A percentile compares a stretch with the other conserved stretches of the same genome.
Conservation (phyloP, 1,284 basidiomycete species). For the Chiua sp. region DNA sequence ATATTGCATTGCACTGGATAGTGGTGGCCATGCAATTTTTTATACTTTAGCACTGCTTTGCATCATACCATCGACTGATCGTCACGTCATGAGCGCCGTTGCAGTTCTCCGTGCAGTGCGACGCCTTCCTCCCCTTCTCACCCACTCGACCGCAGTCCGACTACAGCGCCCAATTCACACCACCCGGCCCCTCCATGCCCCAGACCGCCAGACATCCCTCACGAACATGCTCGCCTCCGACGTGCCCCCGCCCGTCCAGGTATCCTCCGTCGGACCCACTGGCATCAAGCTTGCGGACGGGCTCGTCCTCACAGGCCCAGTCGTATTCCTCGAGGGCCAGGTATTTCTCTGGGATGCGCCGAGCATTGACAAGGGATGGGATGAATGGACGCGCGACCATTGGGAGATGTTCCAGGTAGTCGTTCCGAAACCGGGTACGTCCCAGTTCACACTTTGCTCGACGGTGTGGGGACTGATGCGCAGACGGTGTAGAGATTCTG, state of each 20-base stretch:
- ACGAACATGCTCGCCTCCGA: conserved; percentile 78
- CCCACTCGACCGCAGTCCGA: background rate
- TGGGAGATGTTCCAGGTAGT: conserved; percentile 85
- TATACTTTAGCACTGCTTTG: background rate
- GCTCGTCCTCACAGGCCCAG: conserved; percentile 76
- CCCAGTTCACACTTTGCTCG: background rate
- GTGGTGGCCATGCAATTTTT: background rate
- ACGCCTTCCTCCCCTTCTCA: background rate
- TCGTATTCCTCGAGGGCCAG: conserved; percentile 85
- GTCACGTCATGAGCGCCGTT: conserved; percentile 8
- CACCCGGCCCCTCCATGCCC: conserved; percentile 7
- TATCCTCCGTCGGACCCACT: conserved; percentile 59
- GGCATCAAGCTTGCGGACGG: conserved; percentile 79
- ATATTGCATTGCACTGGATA: background rate
- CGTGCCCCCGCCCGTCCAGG: conserved; percentile 71
- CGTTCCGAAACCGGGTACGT: conserved; percentile 82
- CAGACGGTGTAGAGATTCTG: conserved; percentile 72
- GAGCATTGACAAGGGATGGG: conserved; percentile 42
- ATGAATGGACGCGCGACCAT: conserved; percentile 73
- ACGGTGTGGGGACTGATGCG: background rate
- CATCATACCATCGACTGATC: background rate
- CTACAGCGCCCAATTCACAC: conserved; percentile 23
- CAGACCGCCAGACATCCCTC: conserved; percentile 42
- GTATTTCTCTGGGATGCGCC: conserved; percentile 94
- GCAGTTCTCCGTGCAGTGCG: conserved; percentile 8